Evolutionary conservation across 768 basidiomycete genomes (phyloP).

Genomic region (Phlebiopsis flavidoalba): DNA sequence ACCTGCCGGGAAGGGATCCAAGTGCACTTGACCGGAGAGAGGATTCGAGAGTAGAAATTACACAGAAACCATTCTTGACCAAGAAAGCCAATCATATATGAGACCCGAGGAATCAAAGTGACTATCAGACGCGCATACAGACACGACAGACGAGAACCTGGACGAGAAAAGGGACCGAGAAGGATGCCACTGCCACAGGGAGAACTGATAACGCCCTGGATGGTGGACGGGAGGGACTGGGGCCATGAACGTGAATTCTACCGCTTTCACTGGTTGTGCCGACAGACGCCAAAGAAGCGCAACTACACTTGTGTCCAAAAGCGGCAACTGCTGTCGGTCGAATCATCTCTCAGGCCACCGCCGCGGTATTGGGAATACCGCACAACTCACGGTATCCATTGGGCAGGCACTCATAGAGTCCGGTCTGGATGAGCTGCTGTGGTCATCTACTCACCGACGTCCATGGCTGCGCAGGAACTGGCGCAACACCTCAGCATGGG

Average conservation of each 20-base stretch:
- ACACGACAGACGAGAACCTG: neutral
- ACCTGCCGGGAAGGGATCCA: constrained; percentile 96
- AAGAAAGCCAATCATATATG: constrained; percentile 83
- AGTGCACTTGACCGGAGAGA: constrained; percentile 82
- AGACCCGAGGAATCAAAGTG: constrained; percentile 50
- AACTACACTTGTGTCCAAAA: neutral
- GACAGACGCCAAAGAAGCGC: neutral
- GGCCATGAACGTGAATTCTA: neutral
- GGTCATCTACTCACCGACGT: neutral
- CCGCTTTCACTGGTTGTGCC: neutral
- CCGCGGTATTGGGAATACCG: neutral
- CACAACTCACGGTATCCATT: neutral
- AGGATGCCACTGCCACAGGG: neutral
- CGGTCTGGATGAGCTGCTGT: neutral
- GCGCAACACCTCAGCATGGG: neutral
- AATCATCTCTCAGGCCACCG: neutral
- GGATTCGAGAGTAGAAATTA: constrained; percentile 86
- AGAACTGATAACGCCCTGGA: constrained; percentile 5
- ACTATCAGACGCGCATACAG: constrained; percentile 59
- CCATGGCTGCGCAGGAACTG: neutral
- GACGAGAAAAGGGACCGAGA: constrained; percentile 15
- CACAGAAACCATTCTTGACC: constrained; percentile 75
- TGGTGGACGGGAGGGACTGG: neutral
- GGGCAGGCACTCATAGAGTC: too few relatives aligned
- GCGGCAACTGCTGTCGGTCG: neutral